Conservation (phyloP, 768 basidiomycete species). For the Suillus paluster region DNA sequence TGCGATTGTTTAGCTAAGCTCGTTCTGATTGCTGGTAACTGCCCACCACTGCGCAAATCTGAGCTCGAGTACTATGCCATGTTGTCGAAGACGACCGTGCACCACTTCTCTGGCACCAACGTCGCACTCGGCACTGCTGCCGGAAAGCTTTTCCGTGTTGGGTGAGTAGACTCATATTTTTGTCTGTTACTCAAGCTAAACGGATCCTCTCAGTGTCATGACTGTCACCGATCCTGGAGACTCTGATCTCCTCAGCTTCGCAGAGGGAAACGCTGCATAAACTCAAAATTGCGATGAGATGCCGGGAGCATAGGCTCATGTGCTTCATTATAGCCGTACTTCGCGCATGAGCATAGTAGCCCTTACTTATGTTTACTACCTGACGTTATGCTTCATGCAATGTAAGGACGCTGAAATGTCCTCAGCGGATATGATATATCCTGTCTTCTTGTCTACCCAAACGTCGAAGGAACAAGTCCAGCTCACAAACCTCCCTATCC, state of each 20-base stretch:
- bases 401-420: background rate
- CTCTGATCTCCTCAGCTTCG: conserved; percentile 90
- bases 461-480: background rate
- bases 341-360: background rate
- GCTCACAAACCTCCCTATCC: background rate
- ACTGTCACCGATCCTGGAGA: conserved; percentile 95
- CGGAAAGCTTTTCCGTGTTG: conserved; percentile 98
- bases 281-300: conserved; percentile 2
- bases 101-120: conserved; percentile 97
- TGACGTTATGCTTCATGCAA: background rate
- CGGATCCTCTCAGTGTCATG: conserved; percentile 74
- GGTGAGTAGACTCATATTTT: conserved; percentile 49
- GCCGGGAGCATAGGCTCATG: background rate
- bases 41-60: conserved; percentile 98
- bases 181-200: background rate
- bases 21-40: conserved; percentile 97
- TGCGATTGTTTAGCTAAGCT: conserved; percentile 77
- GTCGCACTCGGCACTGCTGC: conserved; percentile 98
- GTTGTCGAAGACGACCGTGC: conserved; percentile 98
- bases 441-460: background rate
- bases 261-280: conserved; percentile 70
- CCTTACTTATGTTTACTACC: background rate
- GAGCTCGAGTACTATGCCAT: conserved; percentile 99
- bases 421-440: too few relatives aligned
- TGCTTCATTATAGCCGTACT: background rate